Evolutionary conservation across 1,284 basidiomycete species (phyloP), one percentile per base, ranked within the genome.

Genomic region (Leccinum griseonigrum): DNA sequence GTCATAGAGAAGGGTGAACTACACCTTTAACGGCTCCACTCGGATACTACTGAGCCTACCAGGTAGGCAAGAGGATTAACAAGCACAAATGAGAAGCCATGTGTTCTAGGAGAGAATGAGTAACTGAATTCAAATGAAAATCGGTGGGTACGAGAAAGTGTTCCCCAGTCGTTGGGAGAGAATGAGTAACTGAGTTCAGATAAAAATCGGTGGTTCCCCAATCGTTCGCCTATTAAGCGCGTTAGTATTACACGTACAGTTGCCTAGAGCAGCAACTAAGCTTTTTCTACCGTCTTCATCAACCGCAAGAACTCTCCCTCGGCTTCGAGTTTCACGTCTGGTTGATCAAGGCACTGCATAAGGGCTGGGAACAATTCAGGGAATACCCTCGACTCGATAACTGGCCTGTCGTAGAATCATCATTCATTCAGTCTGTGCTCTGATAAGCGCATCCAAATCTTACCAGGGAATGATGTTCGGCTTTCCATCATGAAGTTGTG

Each of bases 331-430:
- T 84, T 84, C 3, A 81, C 64, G 1, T 63, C 64, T 64, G 85
- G 85, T 46, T 76, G 70, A 65, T 83, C 80, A 4, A 87, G 73
- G 11, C 73, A 73, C 40, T 71, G 72, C 67, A 82, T 84, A 10
- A 87, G 64, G 0, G 73, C 70, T 0, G 75, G 72, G 65, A 86
- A 86, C 13, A 85, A 63, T 1, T 74, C 75, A 62, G 87, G 87
- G 67, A 87, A 87, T 43, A 82, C 78, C 34, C 70, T 78, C 0
- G 84, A 84, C 67, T 85, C 83, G 54, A 87, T 86, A 13, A 87
- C 83, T 0, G 84, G 85, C 85, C 85, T 74, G n/a, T 52, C 3
- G 26, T 8, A 22, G 2, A 0, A 11, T 2, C 6, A 8, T 22
- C 22, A 22, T 22, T 61, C 1, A 52, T 10, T 4, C 8, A 5